Evolutionary conservation across 176 grass and related monocot genomes (phyloP), one percentile per base, ranked within the genome.

Genomic region (Urochloa ruziziensis): DNA sequence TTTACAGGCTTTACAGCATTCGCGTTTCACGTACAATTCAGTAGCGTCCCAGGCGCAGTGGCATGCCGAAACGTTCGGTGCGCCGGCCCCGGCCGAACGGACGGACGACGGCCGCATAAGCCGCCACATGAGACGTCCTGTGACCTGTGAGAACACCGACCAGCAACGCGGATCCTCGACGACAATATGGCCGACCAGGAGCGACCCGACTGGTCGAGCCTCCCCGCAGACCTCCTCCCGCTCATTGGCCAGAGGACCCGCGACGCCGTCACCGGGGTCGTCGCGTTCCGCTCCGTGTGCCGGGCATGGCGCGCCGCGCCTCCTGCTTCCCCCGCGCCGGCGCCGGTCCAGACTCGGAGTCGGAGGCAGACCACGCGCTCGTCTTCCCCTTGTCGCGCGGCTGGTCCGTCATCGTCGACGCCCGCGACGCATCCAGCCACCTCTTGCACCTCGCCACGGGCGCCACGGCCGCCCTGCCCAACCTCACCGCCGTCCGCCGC

Each of bases 371-470:
- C n/a, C 37, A 67, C 72, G 16, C 35, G 24, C 72, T 74, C 34
- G 48, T 69, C 2, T 35, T 59, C 49, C 82, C 83, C 27, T 51
- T 77, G 27, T 32, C 49, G 27, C 13, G 14, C 25, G 73, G 83
- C 2, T 85, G 73, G 73, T 57, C 49, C 4, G 46, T 84, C 27
- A 25, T 67, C 73, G 62, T 68, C 62, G 25, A 84, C 27, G 61
- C 25, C 48, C 82, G 36, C 44, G 73, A 77, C 62, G 5, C 64
- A 13, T 77, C 73, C 12, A 24, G 73, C 62, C 73, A 17, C 62
- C 82, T 84, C 47, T 84, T 25, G 4, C 73, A 84, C 48, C 73
- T 84, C 0, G 48, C 82, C 62, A 77, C 82, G 13, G 78, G 62
- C 7, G 19, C 48, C 8, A 84, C 49, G 17, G 49, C 73, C 1